A percentile compares a stretch with the other conserved stretches of the same genome.
These are phyloP conservation scores for Aspergillus sp. DNA, from an alignment of 2,329 filamentous ascomycete genomes.

Conservation along the genomic window DNA sequence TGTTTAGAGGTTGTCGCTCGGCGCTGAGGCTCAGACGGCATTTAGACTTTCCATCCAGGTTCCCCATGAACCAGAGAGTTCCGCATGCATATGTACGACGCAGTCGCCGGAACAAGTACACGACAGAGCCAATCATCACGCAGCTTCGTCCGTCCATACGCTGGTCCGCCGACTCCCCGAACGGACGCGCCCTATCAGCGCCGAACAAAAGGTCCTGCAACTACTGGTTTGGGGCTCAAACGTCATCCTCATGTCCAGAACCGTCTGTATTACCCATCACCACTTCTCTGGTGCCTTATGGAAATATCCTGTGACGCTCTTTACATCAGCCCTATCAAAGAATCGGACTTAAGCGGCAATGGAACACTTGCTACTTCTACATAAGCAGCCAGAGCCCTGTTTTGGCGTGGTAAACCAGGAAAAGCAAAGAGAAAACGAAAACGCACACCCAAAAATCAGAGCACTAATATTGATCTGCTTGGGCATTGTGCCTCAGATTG, in stretches of 20 bases:
- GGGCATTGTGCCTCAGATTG: not conserved
- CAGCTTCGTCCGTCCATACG: not conserved
- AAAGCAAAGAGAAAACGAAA: conserved; percentile 1
- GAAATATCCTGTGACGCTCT: not conserved
- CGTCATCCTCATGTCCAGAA: not conserved
- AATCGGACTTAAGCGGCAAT: conserved; percentile 1
- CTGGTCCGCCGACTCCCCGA: not conserved
- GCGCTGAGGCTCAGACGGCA: conserved; percentile 10
- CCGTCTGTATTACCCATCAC: not conserved
- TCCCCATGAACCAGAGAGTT: not conserved
- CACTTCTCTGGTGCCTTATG: not conserved
- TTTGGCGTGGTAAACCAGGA: not conserved
- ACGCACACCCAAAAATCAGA: not conserved
- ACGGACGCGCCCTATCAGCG: not conserved
- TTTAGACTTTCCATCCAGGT: not conserved
- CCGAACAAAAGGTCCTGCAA: not conserved
- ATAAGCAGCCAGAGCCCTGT: conserved; percentile 1
- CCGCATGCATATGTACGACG: conserved; percentile 5
- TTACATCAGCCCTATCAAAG: conserved; percentile 12
- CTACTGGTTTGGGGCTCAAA: not conserved
- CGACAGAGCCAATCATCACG: not conserved
- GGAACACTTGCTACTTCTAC: not conserved
- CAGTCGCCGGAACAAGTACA: not conserved
- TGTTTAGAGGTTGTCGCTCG: not conserved
- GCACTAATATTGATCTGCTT: not conserved